phyloP scores from a whole-genome alignment of 2,329 filamentous ascomycete species.

The Arthroderma uncinatum region DNA sequence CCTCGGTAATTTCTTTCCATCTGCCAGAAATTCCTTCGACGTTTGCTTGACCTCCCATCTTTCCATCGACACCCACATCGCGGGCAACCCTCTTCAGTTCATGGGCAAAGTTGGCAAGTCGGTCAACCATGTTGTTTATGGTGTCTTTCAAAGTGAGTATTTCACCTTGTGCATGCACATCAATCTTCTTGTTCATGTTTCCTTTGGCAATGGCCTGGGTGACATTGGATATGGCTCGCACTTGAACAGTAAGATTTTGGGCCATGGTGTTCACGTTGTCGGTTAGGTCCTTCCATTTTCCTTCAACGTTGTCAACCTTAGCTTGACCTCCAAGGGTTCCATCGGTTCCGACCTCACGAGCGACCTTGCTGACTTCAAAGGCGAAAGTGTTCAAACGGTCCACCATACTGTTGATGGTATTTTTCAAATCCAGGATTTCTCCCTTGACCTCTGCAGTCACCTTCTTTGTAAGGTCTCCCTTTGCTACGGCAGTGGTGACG shows the following conservation, averaged over 20 bases:
- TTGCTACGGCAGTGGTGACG: conserved; percentile 89
- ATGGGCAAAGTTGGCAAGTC: conserved; percentile 88
- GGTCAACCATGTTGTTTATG: conserved; percentile 97
- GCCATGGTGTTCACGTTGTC: conserved; percentile 60
- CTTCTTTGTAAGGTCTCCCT: conserved; percentile 89
- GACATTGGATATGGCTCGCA: conserved; percentile 84
- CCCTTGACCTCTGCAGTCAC: conserved; percentile 88
- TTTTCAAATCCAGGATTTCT: conserved; percentile 90
- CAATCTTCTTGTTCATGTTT: conserved; percentile 91
- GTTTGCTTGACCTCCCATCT: conserved; percentile 96
- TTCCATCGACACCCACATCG: conserved; percentile 93
- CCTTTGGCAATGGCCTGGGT: conserved; percentile 92
- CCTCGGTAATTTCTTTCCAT: conserved; percentile 97
- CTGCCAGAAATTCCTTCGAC: conserved; percentile 83
- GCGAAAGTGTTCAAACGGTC: conserved; percentile 53
- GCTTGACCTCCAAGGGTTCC: conserved; percentile 54
- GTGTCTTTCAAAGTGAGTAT: conserved; percentile 90
- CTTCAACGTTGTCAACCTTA: conserved; percentile 53
- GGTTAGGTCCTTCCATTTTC: conserved; percentile 56
- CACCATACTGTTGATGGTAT: conserved; percentile 66
- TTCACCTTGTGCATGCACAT: conserved; percentile 89
- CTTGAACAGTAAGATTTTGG: conserved; percentile 53
- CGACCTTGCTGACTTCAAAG: conserved; percentile 55
- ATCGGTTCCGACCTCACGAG: conserved; percentile 53
- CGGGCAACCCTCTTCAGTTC: conserved; percentile 92